Base-by-base conservation (phyloP, 768 basidiomycete species). In the Xanthoconium purpureum region DNA sequence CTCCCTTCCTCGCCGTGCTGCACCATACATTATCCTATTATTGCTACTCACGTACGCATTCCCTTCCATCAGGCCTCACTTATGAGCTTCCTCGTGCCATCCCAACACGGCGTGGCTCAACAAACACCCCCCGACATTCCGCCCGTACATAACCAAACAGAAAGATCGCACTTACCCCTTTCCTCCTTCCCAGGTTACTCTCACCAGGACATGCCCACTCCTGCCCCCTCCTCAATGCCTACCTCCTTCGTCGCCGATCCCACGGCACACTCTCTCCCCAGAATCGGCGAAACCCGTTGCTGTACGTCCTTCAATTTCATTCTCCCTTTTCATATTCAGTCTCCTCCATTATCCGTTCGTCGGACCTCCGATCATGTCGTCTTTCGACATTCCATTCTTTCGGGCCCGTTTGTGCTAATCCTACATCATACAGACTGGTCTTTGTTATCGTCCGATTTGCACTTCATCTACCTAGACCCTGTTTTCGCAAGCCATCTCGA, bases 391-490 rank as follows among this genome's bases (percentile, higher is more conserved):
- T 51, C 58, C 61, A 51, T 40, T 50, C 50, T 45, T 38, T 55
- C 59, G 68, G 64, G 10, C 44, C 12, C 60, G 17, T 50, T 49
- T 59, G 50, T 43, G 61, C 63, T 67, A 59, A 66, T 64, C 49
- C 63, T 42, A 30, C 24, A 7, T 12, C 47, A 35, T 10, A 28
- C 71, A 91, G 89, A 92, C 75, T 94, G 91, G 91, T 75, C 89
- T 29, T 75, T 94, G 59, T 79, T 94, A 64, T 84, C 85, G n/a
- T 70, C 86, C 46, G 81, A 87, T 69, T 81, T 94, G 48, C 75
- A 81, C 49, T 91, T 91, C 73, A 82, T 93, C 58, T 92, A 90
- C 73, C 79, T 91, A 60, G 91, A 93, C 75, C 91, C 91, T 57
- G 85, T 90, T 53, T 79, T 93, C 59, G 77, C 83, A 14, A 70